Evolutionary conservation across 148 eudicot species (phyloP), one percentile per base, ranked within the genome.

Genomic region (Oxyria digyna): DNA sequence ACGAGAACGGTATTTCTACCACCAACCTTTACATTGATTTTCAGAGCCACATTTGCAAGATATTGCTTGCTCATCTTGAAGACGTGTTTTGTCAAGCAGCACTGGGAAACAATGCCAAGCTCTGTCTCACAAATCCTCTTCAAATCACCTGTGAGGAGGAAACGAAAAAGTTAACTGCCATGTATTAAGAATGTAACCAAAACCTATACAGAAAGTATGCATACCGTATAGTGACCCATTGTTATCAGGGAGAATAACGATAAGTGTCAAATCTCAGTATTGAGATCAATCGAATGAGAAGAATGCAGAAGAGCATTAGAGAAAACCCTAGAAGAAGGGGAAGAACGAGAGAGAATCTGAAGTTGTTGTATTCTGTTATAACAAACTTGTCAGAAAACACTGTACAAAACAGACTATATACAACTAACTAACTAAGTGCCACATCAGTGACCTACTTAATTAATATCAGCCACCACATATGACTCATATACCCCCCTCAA

Each of bases 191-290:
- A 3, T 32, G 13, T 14, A 62, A 8, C 46, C 4, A 40, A 67
- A 12, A n/a, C 12, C 26, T 54, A 29, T 1, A 17, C 63, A 42
- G n/a, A 20, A 33, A 31, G n/a, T 35, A 45, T 23, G n/a, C 42
- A 6, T 83, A 89, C 96, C 96, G 83, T 89, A 89, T n/a, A 89
- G 85, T 62, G 96, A 83, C 40, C 96, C 96, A 73, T 89, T 89
- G 52, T 83, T 87, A 81, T 89, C 96, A 3, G 96, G 96, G 29
- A 89, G 86, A 77, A 89, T 83, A 67, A 83, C 87, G 62, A 89
- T 78, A 20, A 89, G 86, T n/a, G n/a, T n/a, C n/a, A n/a, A n/a
- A n/a, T n/a, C n/a, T n/a, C n/a, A n/a, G n/a, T n/a, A n/a, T n/a
- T n/a, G n/a, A n/a, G n/a, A n/a, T n/a, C n/a, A n/a, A n/a, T n/a